phyloP scores from a whole-genome alignment of 1,284 basidiomycete genomes.

The Sanghuangporus sanghuang region DNA sequence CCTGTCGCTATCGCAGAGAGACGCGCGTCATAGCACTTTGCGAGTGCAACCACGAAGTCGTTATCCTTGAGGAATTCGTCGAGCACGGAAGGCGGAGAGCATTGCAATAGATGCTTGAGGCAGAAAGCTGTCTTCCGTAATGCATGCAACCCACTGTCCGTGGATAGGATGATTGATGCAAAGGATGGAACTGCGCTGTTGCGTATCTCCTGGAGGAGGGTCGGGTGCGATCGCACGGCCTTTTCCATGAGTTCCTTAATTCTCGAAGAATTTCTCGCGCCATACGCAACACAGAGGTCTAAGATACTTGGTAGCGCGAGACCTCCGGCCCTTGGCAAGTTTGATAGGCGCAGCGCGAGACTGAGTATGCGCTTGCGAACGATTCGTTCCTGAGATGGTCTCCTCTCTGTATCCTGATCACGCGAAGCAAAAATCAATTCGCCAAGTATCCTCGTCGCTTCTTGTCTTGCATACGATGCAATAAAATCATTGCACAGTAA shows the following conservation, averaged over 20 bases:
- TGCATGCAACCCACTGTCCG: constrained; percentile 49
- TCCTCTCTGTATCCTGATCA: constrained; percentile 14
- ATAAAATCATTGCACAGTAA: constrained; percentile 45
- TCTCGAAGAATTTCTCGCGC: constrained; percentile 36
- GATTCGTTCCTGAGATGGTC: constrained; percentile 34
- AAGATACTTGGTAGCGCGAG: constrained; percentile 51
- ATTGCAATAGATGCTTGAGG: constrained; percentile 48
- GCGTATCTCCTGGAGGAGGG: constrained; percentile 30
- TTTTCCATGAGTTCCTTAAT: constrained; percentile 40
- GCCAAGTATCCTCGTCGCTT: constrained; percentile 45
- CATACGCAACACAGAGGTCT: constrained; percentile 58
- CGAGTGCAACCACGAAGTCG: constrained; percentile 49
- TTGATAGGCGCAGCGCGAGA: constrained; percentile 49
- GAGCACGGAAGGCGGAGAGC: constrained; percentile 41
- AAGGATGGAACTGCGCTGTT: constrained; percentile 52
- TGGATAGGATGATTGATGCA: constrained; percentile 39
- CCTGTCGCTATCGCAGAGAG: constrained; percentile 27
- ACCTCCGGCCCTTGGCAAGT: constrained; percentile 26
- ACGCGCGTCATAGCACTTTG: constrained; percentile 57
- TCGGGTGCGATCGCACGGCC: constrained; percentile 30
- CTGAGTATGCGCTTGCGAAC: constrained; percentile 50
- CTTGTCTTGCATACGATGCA: constrained; percentile 50
- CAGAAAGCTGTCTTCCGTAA: constrained; percentile 59
- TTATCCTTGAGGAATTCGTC: constrained; percentile 46
- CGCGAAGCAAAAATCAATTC: constrained; percentile 48